Conservation (phyloP, 1,284 basidiomycete genomes). For the Tetrapyrgos nigripes region DNA sequence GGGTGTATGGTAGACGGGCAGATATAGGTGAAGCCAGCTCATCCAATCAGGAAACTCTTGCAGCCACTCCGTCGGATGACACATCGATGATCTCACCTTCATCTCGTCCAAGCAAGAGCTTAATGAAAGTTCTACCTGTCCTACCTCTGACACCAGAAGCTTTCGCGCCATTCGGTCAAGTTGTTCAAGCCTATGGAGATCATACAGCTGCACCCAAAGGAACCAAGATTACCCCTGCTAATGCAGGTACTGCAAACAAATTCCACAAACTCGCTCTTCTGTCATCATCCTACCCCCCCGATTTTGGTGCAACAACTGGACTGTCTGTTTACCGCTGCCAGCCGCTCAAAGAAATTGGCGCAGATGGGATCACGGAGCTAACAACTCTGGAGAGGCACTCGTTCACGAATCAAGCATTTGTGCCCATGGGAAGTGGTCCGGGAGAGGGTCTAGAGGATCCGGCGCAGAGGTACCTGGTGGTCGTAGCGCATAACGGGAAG, state of each 20-base stretch:
- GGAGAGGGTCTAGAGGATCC: conserved; percentile 56
- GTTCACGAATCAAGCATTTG: conserved; percentile 86
- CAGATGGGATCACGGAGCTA: conserved; percentile 58
- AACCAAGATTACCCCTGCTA: conserved; percentile 79
- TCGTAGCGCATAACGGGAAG: conserved; percentile 79
- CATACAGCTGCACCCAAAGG: conserved; percentile 69
- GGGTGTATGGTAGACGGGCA: conserved; percentile 77
- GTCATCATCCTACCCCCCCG: conserved; percentile 66
- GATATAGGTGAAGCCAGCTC: conserved; percentile 7
- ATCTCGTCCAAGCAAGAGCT: conserved; percentile 11
- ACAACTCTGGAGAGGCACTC: conserved; percentile 77
- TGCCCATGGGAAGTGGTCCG: conserved; percentile 77
- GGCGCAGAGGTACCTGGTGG: conserved; percentile 75
- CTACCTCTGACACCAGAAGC: conserved; percentile 83
- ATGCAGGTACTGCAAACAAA: conserved; percentile 88
- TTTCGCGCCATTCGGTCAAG: conserved; percentile 85
- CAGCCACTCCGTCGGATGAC: conserved; percentile 11
- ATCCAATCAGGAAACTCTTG: conserved; percentile 9
- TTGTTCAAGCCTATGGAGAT: conserved; percentile 84
- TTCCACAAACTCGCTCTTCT: conserved; percentile 86
- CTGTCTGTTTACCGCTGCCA: conserved; percentile 80
- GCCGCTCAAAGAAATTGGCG: conserved; percentile 53
- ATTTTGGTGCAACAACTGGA: conserved; percentile 59
- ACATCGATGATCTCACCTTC: conserved; percentile 6
- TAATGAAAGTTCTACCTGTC: conserved; percentile 57